These are phyloP conservation scores for Citrus sp. DNA, from an alignment of 345 rosid genomes.

Conservation along the genomic window DNA sequence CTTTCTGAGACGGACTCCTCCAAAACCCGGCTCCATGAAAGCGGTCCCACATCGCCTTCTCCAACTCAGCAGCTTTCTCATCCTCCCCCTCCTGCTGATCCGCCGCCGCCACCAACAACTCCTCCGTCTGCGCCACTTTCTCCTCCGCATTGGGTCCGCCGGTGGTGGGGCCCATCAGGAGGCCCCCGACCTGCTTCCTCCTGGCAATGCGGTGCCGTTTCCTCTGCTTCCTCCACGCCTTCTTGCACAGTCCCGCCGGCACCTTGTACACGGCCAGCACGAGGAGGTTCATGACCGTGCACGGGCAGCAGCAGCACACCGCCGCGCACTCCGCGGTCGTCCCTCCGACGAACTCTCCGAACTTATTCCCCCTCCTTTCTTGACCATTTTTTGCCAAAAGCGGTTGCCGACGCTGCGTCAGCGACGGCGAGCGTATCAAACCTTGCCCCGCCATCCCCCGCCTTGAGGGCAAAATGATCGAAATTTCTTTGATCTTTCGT, in stretches of 20 bases:
- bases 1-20: slow-evolving; percentile 39
- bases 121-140: slow-evolving; percentile 17
- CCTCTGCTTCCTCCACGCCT: slow-evolving; percentile 35
- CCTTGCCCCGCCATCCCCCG: slow-evolving; percentile 30
- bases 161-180: slow-evolving; percentile 18
- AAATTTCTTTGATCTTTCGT: not conserved
- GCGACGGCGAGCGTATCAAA: slow-evolving; percentile 20
- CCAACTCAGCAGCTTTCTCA: slow-evolving; percentile 21
- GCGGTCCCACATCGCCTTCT: slow-evolving; percentile 46
- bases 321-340: slow-evolving; percentile 73
- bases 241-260: slow-evolving; percentile 61
- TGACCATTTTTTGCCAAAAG: not conserved
- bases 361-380: slow-evolving; percentile 19
- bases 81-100: slow-evolving; percentile 5
- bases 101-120: not conserved
- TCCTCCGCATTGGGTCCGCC: slow-evolving; percentile 10
- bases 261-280: slow-evolving; percentile 57
- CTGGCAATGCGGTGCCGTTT: slow-evolving; percentile 28
- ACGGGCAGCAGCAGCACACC: slow-evolving; percentile 69
- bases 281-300: slow-evolving; percentile 51
- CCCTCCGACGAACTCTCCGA: slow-evolving; percentile 60
- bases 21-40: slow-evolving; percentile 48
- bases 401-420: slow-evolving; percentile 10
- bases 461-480: not conserved
- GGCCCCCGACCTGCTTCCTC: slow-evolving; percentile 24